These are phyloP conservation scores for Calcarisporium arbuscula DNA, from an alignment of 2,329 filamentous ascomycete species.

Conservation along the genomic window DNA sequence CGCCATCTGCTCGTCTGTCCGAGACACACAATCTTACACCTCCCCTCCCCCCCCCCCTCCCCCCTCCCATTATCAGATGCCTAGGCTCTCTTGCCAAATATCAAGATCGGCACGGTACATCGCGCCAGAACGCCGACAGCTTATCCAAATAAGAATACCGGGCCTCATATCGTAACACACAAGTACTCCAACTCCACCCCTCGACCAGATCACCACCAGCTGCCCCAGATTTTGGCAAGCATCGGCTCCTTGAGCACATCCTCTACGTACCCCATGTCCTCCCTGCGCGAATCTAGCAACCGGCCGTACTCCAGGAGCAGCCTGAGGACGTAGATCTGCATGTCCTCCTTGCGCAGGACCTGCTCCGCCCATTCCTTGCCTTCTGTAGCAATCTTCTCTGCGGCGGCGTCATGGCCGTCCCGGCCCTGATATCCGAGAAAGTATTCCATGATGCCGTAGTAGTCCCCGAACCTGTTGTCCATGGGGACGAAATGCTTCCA, in stretches of 20 bases:
- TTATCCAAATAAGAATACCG: conserved; percentile 10
- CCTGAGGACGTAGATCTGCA: conserved; percentile 64
- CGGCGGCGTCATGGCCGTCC: conserved; percentile 48
- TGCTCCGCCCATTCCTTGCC: conserved; percentile 63
- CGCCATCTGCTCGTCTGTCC: too few species aligned
- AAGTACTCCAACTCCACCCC: conserved; percentile 1
- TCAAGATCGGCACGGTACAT: conserved; percentile 1
- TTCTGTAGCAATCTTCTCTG: conserved; percentile 56
- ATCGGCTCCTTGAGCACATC: conserved; percentile 35
- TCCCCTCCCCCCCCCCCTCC: too few species aligned
- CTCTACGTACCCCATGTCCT: conserved; percentile 49
- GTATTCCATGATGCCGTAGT: conserved; percentile 68
- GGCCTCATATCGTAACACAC: conserved; percentile 8
- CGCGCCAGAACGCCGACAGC: conserved; percentile 11
- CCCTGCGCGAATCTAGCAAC: conserved; percentile 43
- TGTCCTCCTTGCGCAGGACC: conserved; percentile 64
- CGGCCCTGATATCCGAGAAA: conserved; percentile 55
- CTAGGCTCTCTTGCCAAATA: background rate
- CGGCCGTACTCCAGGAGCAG: conserved; percentile 59
- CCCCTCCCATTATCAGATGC: too few species aligned
- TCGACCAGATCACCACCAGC: conserved; percentile 14
- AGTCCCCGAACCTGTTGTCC: conserved; percentile 66
- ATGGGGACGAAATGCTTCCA: conserved; percentile 82
- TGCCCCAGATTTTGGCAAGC: conserved; percentile 23
- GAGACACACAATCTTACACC: too few species aligned